Evolutionary conservation across 306 rosid genomes (phyloP), one percentile per base, ranked within the genome.

Genomic region (Betula pendula): DNA sequence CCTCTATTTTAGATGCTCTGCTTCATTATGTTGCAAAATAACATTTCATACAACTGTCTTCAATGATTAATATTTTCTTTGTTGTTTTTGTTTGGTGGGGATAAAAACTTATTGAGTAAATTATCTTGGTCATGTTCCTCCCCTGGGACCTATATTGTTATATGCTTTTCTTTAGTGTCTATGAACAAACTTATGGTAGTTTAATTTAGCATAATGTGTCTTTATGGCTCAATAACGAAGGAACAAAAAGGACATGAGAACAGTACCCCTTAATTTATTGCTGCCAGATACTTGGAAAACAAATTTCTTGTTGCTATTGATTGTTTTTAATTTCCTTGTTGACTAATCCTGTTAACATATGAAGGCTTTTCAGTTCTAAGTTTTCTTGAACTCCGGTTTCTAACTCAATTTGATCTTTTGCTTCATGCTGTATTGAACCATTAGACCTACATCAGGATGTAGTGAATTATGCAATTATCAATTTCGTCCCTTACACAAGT

Each of bases 1-100:
- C 70, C 70, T 72, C 62, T 50, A 25, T 82, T 66, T 53, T 74
- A 47, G 56, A 63, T 43, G 29, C 85, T 52, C 68, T 67, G 19
- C n/a, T 24, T 72, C 3, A 71, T 62, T 67, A 40, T 67, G 63
- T 56, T 56, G 63, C 63, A 22, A 11, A 45, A 45, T 3, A 45
- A 45, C 15, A 10, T 33, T 14, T 62, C 43, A 52, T n/a, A 52
- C 11, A 0, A 52, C 11, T 56, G 29, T 24, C 63, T 62, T 16
- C 68, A 29, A 3, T 62, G 17, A 14, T 33, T 16, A 62, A 17
- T 25, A 20, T 63, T 77, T 15, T 40, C 1, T 22, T n/a, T 9
- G 27, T 51, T 7, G 19, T 27, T 25, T 17, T 20, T 5, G 35
- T 63, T 24, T 56, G 27, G 14, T 17, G 22, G 22, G 42, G 20